Evolutionary conservation across 2,329 filamentous ascomycete genomes (phyloP).

Genomic region (Stylonectria norvegica): DNA sequence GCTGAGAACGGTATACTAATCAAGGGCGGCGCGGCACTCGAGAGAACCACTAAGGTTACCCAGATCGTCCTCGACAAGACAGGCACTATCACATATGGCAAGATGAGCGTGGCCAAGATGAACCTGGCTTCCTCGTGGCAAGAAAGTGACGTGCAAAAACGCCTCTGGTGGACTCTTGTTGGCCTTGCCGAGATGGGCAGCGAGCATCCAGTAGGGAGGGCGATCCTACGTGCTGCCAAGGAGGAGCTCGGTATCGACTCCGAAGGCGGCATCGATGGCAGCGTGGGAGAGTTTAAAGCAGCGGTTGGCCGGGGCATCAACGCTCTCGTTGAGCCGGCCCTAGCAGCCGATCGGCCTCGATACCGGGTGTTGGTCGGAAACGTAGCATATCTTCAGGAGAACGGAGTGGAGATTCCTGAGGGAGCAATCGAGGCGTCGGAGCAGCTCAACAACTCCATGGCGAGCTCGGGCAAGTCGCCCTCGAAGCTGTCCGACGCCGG

Average conservation of each 20-base stretch:
- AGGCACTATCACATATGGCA: conserved; percentile 88
- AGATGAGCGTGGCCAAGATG: conserved; percentile 83
- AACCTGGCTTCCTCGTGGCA: conserved; percentile 68
- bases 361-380: conserved; percentile 86
- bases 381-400: conserved; percentile 68
- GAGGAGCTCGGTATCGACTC: conserved; percentile 67
- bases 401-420: conserved; percentile 63
- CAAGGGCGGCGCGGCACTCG: conserved; percentile 89
- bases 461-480: conserved; percentile 35
- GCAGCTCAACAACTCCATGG: conserved; percentile 46
- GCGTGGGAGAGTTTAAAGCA: conserved; percentile 78
- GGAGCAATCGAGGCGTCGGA: conserved; percentile 63
- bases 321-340: conserved; percentile 74
- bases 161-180: conserved; percentile 92
- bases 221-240: conserved; percentile 74
- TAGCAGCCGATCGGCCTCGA: conserved; percentile 62
- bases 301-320: conserved; percentile 81
- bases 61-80: conserved; percentile 95
- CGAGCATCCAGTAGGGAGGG: conserved; percentile 93
- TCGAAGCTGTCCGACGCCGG: conserved; percentile 53
- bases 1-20: conserved; percentile 96
- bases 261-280: conserved; percentile 77
- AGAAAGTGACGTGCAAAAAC: conserved; percentile 61
- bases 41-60: conserved; percentile 84
- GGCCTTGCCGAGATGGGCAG: conserved; percentile 94